These are phyloP conservation scores for Brassica balearica DNA, from an alignment of 441 rosid genomes.

Conservation along the genomic window DNA sequence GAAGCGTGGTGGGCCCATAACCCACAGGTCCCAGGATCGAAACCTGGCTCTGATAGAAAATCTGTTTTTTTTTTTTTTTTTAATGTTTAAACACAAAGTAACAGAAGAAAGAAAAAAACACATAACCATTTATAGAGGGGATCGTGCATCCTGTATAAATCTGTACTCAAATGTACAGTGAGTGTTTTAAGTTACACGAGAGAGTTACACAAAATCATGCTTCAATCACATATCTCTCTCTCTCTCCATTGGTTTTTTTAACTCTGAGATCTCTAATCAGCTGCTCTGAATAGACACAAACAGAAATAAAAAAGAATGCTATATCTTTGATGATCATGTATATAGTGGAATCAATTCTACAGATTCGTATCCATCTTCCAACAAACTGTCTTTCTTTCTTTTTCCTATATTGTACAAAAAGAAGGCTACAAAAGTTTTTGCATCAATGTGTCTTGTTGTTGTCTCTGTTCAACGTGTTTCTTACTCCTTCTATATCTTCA, in stretches of 20 bases:
- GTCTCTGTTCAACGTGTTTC: neutral
- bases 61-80: too few relatives aligned
- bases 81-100: neutral
- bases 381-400: neutral
- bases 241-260: neutral
- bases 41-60: conserved; percentile 78
- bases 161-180: neutral
- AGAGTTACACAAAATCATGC: neutral
- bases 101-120: neutral
- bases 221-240: too few relatives aligned
- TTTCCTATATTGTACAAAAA: conserved; percentile 40
- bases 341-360: conserved; percentile 14
- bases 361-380: conserved; percentile 29
- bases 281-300: neutral
- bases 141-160: neutral
- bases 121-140: neutral
- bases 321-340: neutral
- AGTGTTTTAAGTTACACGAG: neutral
- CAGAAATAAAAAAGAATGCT: neutral
- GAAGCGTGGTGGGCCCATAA: conserved; percentile 99
- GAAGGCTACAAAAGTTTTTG: conserved; percentile 28
- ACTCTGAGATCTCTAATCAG: neutral
- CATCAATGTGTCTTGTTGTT: conserved; percentile 11
- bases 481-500: conserved; percentile 8
- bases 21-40: conserved; percentile 97